Base-by-base conservation (phyloP, 1,284 basidiomycete genomes). In the Cutaneotrichosporon curvatum region DNA sequence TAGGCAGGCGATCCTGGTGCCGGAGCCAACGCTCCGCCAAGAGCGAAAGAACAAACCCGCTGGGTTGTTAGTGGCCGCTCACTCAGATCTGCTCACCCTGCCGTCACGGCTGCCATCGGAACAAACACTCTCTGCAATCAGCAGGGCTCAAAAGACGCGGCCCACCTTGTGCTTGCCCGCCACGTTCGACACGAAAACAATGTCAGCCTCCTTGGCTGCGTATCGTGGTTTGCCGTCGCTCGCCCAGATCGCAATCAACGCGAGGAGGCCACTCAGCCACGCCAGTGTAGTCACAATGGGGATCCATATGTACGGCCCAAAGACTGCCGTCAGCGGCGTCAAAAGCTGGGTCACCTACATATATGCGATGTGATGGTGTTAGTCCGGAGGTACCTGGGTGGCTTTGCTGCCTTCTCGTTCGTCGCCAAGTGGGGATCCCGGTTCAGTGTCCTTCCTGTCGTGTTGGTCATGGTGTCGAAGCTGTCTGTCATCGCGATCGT, bases 111-210 rank as follows among this genome's bases (percentile, higher is more conserved):
- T 20, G 46, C 56, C 34, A 74, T 68, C 12, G 55, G 47, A 48
- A 75, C 73, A 56, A 75, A 75, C 8, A 75, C 53, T 11, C 38
- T 36, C 23, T 36, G 31, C 9, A 2, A 2, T 35, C 23, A 37
- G 22, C 10, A 32, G 10, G 14, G 18, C 4, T 28, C 7, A 33
- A 16, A 14, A 1, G 9, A 1, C n/a, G 11, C 12, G 20, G 48
- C 59, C 21, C 21, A 59, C 57, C 51, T 59, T 59, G 59, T 73
- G 63, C 20, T 50, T 52, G 2, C 71, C 75, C 3, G 74, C 75
- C 10, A 74, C 70, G 56, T 76, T 70, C n/a, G 65, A 70, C 51
- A 77, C 72, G 51, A 73, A 77, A 9, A 74, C 73, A 1, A 75
- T 60, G 11, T 45, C 58, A 0, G 71, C 68, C 45, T 74, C 69